phyloP scores from a whole-genome alignment of 192 early-diverging fungal species.

The Piromyces sp. region DNA sequence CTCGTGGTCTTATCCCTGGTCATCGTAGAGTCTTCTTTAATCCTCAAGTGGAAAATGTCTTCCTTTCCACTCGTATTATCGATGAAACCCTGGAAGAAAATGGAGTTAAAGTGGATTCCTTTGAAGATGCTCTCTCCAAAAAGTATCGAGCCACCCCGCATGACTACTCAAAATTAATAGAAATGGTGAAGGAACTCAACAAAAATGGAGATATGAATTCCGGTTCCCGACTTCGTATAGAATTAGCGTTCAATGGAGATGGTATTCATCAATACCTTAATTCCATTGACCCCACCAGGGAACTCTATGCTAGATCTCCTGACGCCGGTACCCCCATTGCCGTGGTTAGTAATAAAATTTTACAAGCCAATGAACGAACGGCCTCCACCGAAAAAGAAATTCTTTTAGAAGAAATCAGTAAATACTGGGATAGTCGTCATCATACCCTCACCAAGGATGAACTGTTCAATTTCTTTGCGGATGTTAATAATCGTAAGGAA shows the following conservation, averaged over 20 bases:
- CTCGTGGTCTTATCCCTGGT: background rate
- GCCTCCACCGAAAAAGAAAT: background rate
- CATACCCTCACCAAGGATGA: background rate
- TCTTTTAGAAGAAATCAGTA: background rate
- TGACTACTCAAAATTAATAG: background rate
- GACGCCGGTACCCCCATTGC: no score
- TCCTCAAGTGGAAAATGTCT: background rate
- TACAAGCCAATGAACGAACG: no score
- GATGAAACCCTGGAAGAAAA: background rate
- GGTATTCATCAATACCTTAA: background rate
- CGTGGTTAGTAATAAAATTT: no score
- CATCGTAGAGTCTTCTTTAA: background rate
- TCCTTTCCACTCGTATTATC: background rate
- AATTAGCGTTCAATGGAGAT: background rate
- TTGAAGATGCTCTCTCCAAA: background rate
- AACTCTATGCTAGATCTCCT: no score
- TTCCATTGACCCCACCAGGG: no score
- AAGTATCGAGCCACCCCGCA: background rate
- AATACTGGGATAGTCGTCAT: background rate
- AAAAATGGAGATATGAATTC: background rate
- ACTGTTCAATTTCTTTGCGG: background rate
- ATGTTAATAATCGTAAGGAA: background rate
- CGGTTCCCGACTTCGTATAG: background rate
- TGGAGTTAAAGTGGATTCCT: no score
- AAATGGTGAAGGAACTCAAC: background rate